Base-by-base conservation (phyloP, 495 filamentous ascomycete genomes). In the Cairneyella variabilis region DNA sequence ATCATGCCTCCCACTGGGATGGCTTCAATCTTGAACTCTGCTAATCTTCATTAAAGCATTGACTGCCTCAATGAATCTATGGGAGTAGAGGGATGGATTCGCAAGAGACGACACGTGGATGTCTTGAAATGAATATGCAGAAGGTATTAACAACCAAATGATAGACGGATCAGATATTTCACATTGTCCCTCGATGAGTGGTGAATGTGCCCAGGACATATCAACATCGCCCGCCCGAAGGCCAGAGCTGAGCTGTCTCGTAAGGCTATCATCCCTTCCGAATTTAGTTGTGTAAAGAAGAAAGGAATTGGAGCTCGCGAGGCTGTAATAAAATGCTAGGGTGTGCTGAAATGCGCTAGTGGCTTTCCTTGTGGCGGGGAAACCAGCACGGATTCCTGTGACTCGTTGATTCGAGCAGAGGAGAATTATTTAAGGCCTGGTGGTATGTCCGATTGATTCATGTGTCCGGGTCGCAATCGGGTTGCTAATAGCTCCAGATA, bases 171-270 rank as follows among this genome's bases (percentile, higher is more conserved):
- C 77, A 80, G 76, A 77, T 70, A 58, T 64, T 66, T 72, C 72
- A 79, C 60, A 79, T 73, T 79, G 76, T 72, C 71, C 71, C 71
- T 55, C 68, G 63, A 55, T 68, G 66, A 73, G 76, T 83, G 78
- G 77, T 82, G 68, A 73, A 63, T 73, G 73, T 48, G 55, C 59
- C 55, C 66, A 65, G 57, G 66, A 75, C 78, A 83, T 78, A 51
- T 78, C 76, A 75, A 69, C 77, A 76, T 57, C 66, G 61, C 66
- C 66, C 66, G 53, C 48, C 47, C 28, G 28, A 40, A 50, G 53
- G 54, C 57, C 57, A 68, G 64, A 61, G 57, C 61, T 66, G 65
- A 22, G 40, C 14, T 26, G 51, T 48, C 42, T 48, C 62, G 60
- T 64, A 69, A 73, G 69, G 71, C 66, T 67, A 76, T 80, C 78